Evolutionary conservation across 495 filamentous ascomycete species (phyloP), one percentile per base, ranked within the genome.

Genomic region (Aspergillus nanangensis): DNA sequence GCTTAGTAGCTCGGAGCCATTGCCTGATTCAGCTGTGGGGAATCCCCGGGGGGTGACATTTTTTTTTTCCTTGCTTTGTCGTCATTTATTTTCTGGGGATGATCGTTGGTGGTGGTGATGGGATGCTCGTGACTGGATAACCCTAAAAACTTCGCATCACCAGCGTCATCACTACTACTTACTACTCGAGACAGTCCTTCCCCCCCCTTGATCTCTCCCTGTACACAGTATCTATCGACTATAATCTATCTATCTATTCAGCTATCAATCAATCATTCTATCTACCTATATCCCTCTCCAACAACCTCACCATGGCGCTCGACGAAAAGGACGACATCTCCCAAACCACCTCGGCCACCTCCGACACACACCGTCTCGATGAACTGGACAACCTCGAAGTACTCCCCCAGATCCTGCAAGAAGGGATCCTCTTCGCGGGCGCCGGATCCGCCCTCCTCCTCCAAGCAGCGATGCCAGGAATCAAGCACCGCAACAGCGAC

Each of bases 361-460:
- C 36, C 20, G 27, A 46, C 32, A 41, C 23, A 20, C 44, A 48
- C 41, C 52, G 23, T 36, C 63, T 70, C 19, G 65, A 69, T 9
- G 52, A 61, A 19, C 56, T 67, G 25, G 58, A 69, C 34, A 61
- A 65, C 22, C 51, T 67, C 23, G 51, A 54, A 34, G 50, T 69
- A 38, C 56, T 69, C 8, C 69, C 69, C 14, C 62, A 65, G 18
- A 72, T 72, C 22, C 61, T 72, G 0, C 59, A 60, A 44, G 69
- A 72, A 38, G 69, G 69, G 1, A 66, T 70, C 32, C 45, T 69
- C 22, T 66, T 72, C 45, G 60, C 67, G 0, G 69, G 65, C 5
- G 59, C 62, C 0, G 67, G 67, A 7, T 61, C 66, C 4, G 58
- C 67, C 7, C 53, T 72, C 8, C 60, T 72, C 2, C 55, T 72